These are phyloP conservation scores for Xylaria curta DNA, from an alignment of 495 filamentous ascomycete species.

Conservation along the genomic window DNA sequence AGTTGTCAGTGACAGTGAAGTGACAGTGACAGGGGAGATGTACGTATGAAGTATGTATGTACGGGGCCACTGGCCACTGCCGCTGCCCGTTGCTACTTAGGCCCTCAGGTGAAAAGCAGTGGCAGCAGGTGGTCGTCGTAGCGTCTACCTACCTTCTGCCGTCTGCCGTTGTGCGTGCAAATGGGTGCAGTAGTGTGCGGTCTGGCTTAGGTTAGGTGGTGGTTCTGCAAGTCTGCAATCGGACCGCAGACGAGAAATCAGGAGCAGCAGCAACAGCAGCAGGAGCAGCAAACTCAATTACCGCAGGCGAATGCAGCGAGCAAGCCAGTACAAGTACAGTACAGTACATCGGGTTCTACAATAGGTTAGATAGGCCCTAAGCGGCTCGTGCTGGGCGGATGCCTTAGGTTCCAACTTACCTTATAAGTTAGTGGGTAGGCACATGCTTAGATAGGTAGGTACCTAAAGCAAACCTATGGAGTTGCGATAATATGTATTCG, in stretches of 20 bases:
- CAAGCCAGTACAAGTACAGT: neutral
- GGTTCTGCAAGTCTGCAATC: neutral
- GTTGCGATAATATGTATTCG: neutral
- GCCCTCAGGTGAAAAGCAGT: conserved; percentile 2
- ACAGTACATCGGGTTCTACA: conserved; percentile 9
- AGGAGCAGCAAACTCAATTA: neutral
- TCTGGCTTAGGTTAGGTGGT: neutral
- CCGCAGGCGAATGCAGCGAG: neutral
- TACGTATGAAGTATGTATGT: too few species aligned
- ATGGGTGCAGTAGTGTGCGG: neutral
- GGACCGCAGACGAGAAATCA: conserved; percentile 5
- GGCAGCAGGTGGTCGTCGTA: neutral
- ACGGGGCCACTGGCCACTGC: neutral
- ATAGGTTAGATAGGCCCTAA: conserved; percentile 20
- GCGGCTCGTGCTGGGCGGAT: neutral
- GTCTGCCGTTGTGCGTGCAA: neutral
- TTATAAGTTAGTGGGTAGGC: too few species aligned
- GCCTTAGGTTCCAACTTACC: neutral
- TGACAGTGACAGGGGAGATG: conserved; percentile 10
- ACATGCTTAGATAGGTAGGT: conserved; percentile 11
- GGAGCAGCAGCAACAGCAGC: neutral
- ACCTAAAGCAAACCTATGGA: neutral
- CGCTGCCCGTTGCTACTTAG: neutral
- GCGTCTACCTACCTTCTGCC: neutral
- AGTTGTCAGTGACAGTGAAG: conserved; percentile 7